Percentiles rank a stretch among this genome's conserved stretches.
Conservation (phyloP, 352 stramenopile genomes). For the Phytopythium delawarense region DNA sequence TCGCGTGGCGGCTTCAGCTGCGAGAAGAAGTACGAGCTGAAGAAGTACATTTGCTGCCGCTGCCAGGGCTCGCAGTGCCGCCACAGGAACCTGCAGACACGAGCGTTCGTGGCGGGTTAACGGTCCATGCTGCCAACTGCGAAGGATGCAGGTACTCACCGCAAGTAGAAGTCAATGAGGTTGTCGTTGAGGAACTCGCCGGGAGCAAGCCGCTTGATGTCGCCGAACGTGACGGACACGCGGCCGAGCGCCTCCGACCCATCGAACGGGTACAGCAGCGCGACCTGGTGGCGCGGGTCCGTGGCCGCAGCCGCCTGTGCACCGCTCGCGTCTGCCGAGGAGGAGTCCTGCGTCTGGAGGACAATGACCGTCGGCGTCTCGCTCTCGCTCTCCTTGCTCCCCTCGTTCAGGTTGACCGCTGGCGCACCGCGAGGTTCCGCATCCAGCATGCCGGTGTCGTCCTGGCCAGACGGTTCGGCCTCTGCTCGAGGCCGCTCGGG, state of each 20-base stretch:
- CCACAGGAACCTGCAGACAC: conserved; percentile 50
- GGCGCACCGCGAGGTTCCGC: not conserved
- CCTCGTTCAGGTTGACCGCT: conserved; percentile 1
- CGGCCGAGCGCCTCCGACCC: conserved; percentile 34
- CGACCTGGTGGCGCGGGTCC: conserved; percentile 26
- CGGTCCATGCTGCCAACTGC: no score
- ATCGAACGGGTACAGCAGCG: conserved; percentile 69
- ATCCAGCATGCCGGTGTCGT: not conserved
- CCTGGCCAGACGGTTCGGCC: not conserved
- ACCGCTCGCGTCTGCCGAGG: conserved; percentile 1
- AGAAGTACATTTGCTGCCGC: conserved; percentile 85
- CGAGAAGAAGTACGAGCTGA: conserved; percentile 95
- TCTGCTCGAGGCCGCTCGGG: not conserved
- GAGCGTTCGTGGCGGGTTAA: not conserved
- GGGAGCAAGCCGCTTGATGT: conserved; percentile 84
- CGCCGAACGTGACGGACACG: conserved; percentile 79
- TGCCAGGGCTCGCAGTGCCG: conserved; percentile 59
- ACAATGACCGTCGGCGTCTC: conserved; percentile 1
- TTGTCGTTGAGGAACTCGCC: conserved; percentile 93
- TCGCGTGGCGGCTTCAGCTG: conserved; percentile 68
- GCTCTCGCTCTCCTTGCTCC: not conserved
- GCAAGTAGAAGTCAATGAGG: conserved; percentile 92
- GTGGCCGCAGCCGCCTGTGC: not conserved
- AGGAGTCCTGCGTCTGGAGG: conserved; percentile 5
- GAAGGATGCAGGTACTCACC: conserved; percentile 26